A percentile compares a stretch with the other conserved stretches of the same genome.
Conservation (phyloP, 2,329 filamentous ascomycete genomes). For the Penicillium verrucosum region DNA sequence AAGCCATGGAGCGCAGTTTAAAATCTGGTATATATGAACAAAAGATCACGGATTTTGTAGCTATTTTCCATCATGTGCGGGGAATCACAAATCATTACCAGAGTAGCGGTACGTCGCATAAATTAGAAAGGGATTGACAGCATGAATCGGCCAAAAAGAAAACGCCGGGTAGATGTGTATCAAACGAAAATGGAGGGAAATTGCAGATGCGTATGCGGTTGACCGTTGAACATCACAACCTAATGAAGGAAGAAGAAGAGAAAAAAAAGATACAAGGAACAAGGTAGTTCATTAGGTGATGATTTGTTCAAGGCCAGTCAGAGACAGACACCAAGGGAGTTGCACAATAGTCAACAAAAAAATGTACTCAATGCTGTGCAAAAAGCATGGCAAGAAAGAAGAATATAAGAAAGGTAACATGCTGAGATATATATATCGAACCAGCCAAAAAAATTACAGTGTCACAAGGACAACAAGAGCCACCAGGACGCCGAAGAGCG, state of each 20-base stretch:
- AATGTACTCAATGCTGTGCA: constrained; percentile 22
- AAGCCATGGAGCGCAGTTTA: neutral
- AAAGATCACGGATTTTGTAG: neutral
- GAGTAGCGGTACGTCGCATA: neutral
- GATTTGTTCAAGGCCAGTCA: constrained; percentile 16
- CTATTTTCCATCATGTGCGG: constrained; percentile 10
- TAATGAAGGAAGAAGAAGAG: neutral
- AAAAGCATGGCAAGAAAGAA: constrained; percentile 12
- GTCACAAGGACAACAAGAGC: constrained; percentile 46
- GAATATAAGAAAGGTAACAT: constrained; percentile 8
- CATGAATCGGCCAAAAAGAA: neutral
- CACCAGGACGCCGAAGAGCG: constrained; percentile 47
- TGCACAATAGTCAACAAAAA: constrained; percentile 12
- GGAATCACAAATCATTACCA: neutral
- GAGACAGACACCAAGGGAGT: constrained; percentile 13
- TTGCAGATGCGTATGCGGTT: neutral
- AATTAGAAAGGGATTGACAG: neutral
- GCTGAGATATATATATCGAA: neutral
- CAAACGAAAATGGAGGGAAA: neutral
- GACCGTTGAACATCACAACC: neutral
- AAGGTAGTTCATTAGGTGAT: constrained; percentile 14
- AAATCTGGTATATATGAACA: neutral
- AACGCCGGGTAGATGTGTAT: constrained; percentile 9
- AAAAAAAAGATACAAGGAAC: constrained; percentile 2
- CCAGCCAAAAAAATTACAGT: constrained; percentile 32